Percentiles rank a stretch among this genome's conserved stretches.
Evolutionary conservation across 2,329 filamentous ascomycete species (phyloP).

Genomic region (Colletotrichum musicola): DNA sequence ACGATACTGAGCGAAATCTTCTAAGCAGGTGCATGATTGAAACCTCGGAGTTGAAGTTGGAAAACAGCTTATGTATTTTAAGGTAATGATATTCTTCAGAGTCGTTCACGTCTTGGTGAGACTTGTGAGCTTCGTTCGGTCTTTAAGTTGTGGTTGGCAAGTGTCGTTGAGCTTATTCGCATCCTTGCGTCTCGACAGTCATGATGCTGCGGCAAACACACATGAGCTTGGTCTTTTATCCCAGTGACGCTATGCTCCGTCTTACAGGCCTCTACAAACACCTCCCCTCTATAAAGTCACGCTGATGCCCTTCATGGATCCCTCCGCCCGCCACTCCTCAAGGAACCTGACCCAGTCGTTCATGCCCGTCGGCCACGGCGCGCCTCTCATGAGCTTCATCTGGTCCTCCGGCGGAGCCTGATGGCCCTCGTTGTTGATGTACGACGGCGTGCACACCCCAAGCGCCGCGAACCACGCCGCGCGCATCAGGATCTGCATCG

Average conservation of each 20-base stretch:
- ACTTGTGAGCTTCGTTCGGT: too few relatives aligned
- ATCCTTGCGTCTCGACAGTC: too few relatives aligned
- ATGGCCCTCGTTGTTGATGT: conserved; percentile 62
- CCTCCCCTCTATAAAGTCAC: conserved; percentile 11
- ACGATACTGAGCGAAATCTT: conserved; percentile 34
- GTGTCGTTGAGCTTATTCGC: too few relatives aligned
- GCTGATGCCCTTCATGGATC: conserved; percentile 43
- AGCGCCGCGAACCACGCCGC: conserved; percentile 55
- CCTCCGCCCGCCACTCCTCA: conserved; percentile 47
- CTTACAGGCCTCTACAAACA: too few relatives aligned
- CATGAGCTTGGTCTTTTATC: too few relatives aligned
- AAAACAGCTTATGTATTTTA: too few relatives aligned
- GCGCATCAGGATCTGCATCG: conserved; percentile 52
- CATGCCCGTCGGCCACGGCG: conserved; percentile 49
- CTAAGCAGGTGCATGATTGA: neutral
- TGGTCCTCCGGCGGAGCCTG: conserved; percentile 45
- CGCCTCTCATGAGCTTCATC: conserved; percentile 48
- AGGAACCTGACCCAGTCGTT: conserved; percentile 46
- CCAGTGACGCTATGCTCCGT: too few relatives aligned
- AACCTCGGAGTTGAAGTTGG: too few relatives aligned
- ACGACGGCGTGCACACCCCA: conserved; percentile 66
- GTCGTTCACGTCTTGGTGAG: too few relatives aligned
- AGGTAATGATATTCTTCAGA: too few relatives aligned
- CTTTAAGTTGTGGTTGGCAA: too few relatives aligned
- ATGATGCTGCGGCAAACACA: too few relatives aligned